Evolutionary conservation across 192 early-diverging fungal species (phyloP), one percentile per base, ranked within the genome.

Genomic region (Anaeromyces robustus): DNA sequence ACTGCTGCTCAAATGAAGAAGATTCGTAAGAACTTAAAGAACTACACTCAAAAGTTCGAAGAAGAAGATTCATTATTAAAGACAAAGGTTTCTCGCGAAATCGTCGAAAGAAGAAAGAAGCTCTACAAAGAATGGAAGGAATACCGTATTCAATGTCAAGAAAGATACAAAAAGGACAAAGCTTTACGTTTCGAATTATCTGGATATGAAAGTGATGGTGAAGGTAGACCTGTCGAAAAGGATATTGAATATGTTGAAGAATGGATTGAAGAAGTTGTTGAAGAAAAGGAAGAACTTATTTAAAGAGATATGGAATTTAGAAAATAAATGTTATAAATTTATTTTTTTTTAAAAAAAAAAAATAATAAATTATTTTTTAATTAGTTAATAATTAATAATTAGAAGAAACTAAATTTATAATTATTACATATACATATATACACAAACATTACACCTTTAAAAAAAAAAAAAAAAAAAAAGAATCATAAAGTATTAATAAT

Each of bases 1-100:
- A 86, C 92, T 19, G 85, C 86, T 77, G 95, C 92, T 37, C 87
- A 94, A 87, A 93, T 93, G 89, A 95, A 94, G 89, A 85, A 90
- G 85, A 91, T 98, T 78, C 91, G 89, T 86, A 98, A 96, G 93
- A 94, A 95, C 85, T 87, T 99, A 79, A 93, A 95, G 86, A 87
- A 94, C 79, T 97, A 95, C 89, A 87, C 93, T 80, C 90, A 89
- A 84, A 85, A 90, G 80, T 97, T 98, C 85, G 98, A 99, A 30
- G 92, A 96, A 85, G 90, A 92, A 83, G 98, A 99, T 86, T 89
- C 91, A 81, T 89, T 90, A 83, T 87, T 88, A 59, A 87, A 88
- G 80, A 90, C 91, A 77, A 90, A 90, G 37, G 92, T 92, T 31
- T 88, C 92, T 78, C 87, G 52, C 1, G 52, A 68, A 68, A 68